phyloP scores from a whole-genome alignment of 2,329 filamentous ascomycete genomes.

The Penicillium sp. region DNA sequence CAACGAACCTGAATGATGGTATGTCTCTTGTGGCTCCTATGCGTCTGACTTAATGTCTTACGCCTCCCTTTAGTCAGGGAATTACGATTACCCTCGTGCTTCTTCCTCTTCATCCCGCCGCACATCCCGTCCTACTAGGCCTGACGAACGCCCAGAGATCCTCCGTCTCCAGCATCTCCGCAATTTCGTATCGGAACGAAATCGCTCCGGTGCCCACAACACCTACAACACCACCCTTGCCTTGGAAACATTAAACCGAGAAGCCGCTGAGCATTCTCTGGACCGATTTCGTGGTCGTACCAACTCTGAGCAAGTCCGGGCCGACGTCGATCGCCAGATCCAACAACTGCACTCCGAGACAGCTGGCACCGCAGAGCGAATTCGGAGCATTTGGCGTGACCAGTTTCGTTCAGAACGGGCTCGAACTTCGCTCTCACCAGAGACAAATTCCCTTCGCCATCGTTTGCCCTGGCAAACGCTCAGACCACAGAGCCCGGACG shows the following conservation, averaged over 20 bases:
- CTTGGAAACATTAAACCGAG: conserved; percentile 40
- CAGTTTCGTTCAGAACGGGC: conserved; percentile 15
- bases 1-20: conserved; percentile 21
- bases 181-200: conserved; percentile 39
- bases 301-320: conserved; percentile 27
- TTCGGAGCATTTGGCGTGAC: conserved; percentile 14
- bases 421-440: conserved; percentile 11
- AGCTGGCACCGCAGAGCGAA: conserved; percentile 9
- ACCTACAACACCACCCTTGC: conserved; percentile 33
- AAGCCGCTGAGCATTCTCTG: conserved; percentile 35
- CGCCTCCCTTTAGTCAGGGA: conserved; percentile 38
- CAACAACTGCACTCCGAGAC: conserved; percentile 19
- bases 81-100: conserved; percentile 44
- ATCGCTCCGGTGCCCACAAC: conserved; percentile 29
- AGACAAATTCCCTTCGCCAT: conserved; percentile 2
- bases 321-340: conserved; percentile 27
- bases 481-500: conserved; percentile 24
- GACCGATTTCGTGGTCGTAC: conserved; percentile 26
- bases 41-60: conserved; percentile 6
- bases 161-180: conserved; percentile 39
- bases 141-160: conserved; percentile 26
- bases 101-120: conserved; percentile 37
- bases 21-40: conserved; percentile 17
- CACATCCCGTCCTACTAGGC: conserved; percentile 19
- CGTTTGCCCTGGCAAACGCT: conserved; percentile 13